Base-by-base conservation (phyloP, 805 yeast genomes). In the Lachancea dasiensis region DNA sequence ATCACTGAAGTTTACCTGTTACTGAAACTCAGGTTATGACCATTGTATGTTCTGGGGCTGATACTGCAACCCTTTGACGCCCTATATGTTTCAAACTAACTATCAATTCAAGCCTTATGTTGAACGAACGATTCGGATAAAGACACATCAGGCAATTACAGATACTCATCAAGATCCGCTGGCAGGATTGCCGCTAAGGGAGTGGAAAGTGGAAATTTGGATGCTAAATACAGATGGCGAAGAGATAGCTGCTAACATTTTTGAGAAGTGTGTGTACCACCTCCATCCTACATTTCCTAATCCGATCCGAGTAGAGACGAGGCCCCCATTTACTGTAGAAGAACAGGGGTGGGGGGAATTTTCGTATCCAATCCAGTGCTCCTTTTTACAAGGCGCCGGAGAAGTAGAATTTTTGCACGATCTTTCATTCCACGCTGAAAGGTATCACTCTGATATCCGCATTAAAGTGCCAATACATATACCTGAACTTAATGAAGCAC, bases 271-370 rank as follows among this genome's bases (percentile, higher is more conserved):
- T 36, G 83, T 92, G 4, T 92, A 86, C 61, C 75, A 84, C 46
- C 72, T 92, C 44, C 98, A 90, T 67, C 96, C 96, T 29, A 86
- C 97, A 6, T 90, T 90, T 63, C 75, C 73, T 37, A 81, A 85
- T 56, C 97, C 97, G 3, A 75, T 73, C 38, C 73, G 95, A 56
- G 67, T 78, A 15, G 50, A 84, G 52, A 81, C 78, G 54, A 73
- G 75, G 55, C 75, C 85, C 5, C 97, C 97, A 6, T 90, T 87
- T 65, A 70, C 64, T 50, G 74, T 90, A 38, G 82, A 79, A 52
- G 97, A 90, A 61, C 76, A 81, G 61, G 98, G 97, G 32, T 90
- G 97, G 97, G 98, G 97, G 54, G 97, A 89, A 53, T 90, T 90
- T 55, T 95, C 85, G 54, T 70, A 90, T 59, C 82, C 82, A 19